Evolutionary conservation across 805 yeast species (phyloP).

Genomic region (Ogataea nonfermentans): DNA sequence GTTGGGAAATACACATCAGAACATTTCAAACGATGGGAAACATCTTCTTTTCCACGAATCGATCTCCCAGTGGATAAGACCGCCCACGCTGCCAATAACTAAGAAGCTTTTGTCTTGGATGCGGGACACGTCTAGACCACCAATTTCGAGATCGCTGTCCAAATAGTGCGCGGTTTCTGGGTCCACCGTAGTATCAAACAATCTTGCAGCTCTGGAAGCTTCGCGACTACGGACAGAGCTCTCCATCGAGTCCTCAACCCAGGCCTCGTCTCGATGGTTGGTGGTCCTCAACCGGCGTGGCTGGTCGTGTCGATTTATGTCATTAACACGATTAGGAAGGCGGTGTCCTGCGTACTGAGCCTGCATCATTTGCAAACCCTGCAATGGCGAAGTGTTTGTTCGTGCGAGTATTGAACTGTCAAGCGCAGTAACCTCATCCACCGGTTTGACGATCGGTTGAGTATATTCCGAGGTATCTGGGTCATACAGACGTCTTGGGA

Average conservation of each 20-base stretch:
- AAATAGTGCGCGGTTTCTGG: constrained; percentile 13
- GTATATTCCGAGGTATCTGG: constrained; percentile 17
- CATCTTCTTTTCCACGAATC: constrained; percentile 63
- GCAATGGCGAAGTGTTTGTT: background rate
- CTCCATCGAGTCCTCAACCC: background rate
- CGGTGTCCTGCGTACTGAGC: constrained; percentile 2
- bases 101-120: constrained; percentile 45
- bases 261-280: background rate
- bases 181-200: background rate
- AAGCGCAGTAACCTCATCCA: constrained; percentile 27
- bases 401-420: constrained; percentile 5
- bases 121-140: constrained; percentile 61
- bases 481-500: constrained; percentile 43
- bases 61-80: constrained; percentile 67
- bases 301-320: constrained; percentile 1
- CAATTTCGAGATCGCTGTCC: constrained; percentile 42
- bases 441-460: constrained; percentile 31
- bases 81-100: constrained; percentile 63
- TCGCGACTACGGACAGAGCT: too few species aligned
- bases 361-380: too few species aligned
- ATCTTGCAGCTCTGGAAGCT: too few species aligned
- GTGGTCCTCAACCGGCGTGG: constrained; percentile 4
- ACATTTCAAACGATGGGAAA: constrained; percentile 52
- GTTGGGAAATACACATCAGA: constrained; percentile 27
- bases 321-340: background rate